Percentiles rank a stretch among this genome's conserved stretches.
Conservation (phyloP, 805 yeast genomes). For the Candida taoyuanica region DNA sequence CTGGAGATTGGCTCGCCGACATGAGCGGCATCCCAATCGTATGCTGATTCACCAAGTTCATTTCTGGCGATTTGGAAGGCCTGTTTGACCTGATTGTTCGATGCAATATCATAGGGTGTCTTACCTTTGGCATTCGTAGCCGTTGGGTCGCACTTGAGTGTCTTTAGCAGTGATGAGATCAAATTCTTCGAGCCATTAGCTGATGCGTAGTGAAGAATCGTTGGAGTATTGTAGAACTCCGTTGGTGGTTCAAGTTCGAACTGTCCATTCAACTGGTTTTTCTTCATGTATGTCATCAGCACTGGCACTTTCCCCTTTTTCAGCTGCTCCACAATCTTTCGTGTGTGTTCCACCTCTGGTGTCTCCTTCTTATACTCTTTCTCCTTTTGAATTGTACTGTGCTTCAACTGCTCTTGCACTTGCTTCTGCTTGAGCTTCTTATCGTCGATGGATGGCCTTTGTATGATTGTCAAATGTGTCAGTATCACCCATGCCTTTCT, state of each 20-base stretch:
- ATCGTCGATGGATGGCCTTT: slow-evolving; percentile 45
- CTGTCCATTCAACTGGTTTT: slow-evolving; percentile 50
- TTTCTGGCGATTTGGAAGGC: slow-evolving; percentile 67
- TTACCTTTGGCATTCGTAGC: slow-evolving; percentile 47
- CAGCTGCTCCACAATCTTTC: slow-evolving; percentile 53
- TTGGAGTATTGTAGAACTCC: slow-evolving; percentile 56
- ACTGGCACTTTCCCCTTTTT: slow-evolving; percentile 78
- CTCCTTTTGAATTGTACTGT: slow-evolving; percentile 24
- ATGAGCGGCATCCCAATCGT: slow-evolving; percentile 66
- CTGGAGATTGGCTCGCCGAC: slow-evolving; percentile 56
- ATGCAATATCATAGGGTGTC: slow-evolving; percentile 65
- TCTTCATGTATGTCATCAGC: slow-evolving; percentile 54
- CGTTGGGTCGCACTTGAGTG: slow-evolving; percentile 69
- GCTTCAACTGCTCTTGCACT: slow-evolving; percentile 29
- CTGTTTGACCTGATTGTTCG: slow-evolving; percentile 39
- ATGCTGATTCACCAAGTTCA: slow-evolving; percentile 60
- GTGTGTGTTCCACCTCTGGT: slow-evolving; percentile 46
- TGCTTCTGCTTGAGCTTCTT: slow-evolving; percentile 25
- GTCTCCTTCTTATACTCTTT: slow-evolving; percentile 23
- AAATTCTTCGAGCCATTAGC: slow-evolving; percentile 62
- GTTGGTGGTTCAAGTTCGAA: slow-evolving; percentile 50
- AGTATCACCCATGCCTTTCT: slow-evolving; percentile 81
- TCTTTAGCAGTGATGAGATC: slow-evolving; percentile 54
- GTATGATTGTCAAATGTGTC: slow-evolving; percentile 50
- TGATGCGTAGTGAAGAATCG: slow-evolving; percentile 75